Conservation (phyloP, 768 basidiomycete species). For the Boletus patriciae region DNA sequence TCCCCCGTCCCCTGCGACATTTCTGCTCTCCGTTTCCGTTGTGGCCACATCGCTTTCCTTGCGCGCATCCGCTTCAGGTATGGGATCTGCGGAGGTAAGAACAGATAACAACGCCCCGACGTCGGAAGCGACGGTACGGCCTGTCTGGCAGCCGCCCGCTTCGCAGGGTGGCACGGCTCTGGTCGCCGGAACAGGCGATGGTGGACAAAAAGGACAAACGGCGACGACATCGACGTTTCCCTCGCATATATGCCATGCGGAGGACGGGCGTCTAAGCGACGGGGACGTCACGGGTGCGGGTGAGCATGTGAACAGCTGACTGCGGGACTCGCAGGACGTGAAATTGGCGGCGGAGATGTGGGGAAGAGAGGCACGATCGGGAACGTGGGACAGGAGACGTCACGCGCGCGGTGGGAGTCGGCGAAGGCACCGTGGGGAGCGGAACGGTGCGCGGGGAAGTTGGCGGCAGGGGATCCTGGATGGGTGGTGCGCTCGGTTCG, state of each 20-base stretch:
- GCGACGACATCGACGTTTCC: constrained; percentile 22
- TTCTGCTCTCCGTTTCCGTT: constrained; percentile 1
- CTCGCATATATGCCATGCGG: constrained; percentile 1
- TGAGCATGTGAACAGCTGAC: constrained; percentile 27
- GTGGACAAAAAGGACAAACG: constrained; percentile 32
- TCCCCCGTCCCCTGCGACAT: not conserved
- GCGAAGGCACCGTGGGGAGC: constrained; percentile 26
- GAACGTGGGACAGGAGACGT: constrained; percentile 30
- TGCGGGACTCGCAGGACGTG: constrained; percentile 32
- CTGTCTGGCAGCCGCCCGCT: constrained; percentile 59
- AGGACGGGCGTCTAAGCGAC: constrained; percentile 2
- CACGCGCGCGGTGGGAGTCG: constrained; percentile 27
- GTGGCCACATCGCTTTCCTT: not conserved
- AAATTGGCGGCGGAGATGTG: constrained; percentile 29
- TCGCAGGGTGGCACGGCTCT: constrained; percentile 31
- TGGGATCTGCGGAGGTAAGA: not conserved
- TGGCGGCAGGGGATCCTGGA: no score
- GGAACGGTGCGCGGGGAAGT: not conserved
- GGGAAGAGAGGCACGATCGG: constrained; percentile 34
- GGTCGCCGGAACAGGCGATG: constrained; percentile 34
- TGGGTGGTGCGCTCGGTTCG: no score
- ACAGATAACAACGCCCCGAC: not conserved
- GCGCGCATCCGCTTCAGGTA: not conserved
- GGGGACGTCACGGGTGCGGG: constrained; percentile 20
- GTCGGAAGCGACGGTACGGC: constrained; percentile 28